A percentile compares a stretch with the other conserved stretches of the same genome.
Conservation (phyloP, 345 rosid genomes). For the Pistacia vera region DNA sequence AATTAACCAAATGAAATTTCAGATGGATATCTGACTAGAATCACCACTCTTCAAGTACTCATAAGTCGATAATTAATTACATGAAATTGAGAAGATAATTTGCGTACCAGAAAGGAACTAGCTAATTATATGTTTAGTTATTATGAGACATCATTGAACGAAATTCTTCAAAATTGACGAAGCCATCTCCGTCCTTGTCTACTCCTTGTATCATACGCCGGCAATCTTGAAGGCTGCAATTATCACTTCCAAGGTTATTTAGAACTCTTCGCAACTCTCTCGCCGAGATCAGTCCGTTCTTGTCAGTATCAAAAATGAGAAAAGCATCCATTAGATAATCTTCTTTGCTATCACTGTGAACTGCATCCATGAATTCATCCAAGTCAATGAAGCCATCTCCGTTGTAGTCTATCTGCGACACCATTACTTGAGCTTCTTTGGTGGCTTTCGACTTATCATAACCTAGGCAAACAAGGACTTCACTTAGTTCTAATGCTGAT, state of each 20-base stretch:
- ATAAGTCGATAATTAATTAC: too few relatives aligned
- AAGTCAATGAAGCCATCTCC: constrained; percentile 54
- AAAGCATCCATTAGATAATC: constrained; percentile 49
- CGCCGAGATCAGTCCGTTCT: constrained; percentile 53
- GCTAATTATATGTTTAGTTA: neutral
- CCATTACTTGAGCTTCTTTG: constrained; percentile 41
- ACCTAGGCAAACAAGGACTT: constrained; percentile 39
- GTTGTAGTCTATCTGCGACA: constrained; percentile 42
- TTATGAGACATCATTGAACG: constrained; percentile 38
- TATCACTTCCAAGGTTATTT: constrained; percentile 27
- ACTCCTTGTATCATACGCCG: constrained; percentile 48
- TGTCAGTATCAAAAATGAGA: constrained; percentile 40
- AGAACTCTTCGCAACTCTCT: constrained; percentile 45
- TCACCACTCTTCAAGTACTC: too few relatives aligned
- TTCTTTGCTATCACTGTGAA: constrained; percentile 9
- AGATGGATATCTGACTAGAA: too few relatives aligned
- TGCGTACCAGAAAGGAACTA: neutral
- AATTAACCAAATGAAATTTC: too few relatives aligned
- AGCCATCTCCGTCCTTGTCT: constrained; percentile 53
- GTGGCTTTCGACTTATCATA: constrained; percentile 31
- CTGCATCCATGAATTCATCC: constrained; percentile 42
- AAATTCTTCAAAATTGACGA: constrained; percentile 54
- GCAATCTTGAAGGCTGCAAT: constrained; percentile 44
- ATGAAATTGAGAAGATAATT: neutral
- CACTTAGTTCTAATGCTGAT: constrained; percentile 41